Conservation (phyloP, 768 basidiomycete species). For the Zangia roseola region DNA sequence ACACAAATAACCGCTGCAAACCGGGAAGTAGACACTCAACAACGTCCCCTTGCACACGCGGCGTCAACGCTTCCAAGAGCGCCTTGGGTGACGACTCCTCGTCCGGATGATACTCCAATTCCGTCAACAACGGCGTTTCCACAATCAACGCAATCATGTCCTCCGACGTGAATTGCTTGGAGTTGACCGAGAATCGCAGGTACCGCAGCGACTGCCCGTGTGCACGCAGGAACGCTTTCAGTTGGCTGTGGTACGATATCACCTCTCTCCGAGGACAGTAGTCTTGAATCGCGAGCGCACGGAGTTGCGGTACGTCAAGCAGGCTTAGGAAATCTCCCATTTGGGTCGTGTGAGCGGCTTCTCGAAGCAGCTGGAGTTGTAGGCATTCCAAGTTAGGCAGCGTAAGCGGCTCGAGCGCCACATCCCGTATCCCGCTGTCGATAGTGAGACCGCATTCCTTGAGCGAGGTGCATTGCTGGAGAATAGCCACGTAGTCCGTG, state of each 20-base stretch:
- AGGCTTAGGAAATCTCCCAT: conserved; percentile 13
- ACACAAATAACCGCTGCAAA: conserved; percentile 19
- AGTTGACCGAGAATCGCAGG: conserved; percentile 18
- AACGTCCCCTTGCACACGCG: conserved; percentile 5
- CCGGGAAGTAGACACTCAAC: conserved; percentile 17
- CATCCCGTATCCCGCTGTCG: conserved; percentile 7
- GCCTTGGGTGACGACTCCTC: conserved; percentile 18
- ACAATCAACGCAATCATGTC: conserved; percentile 16
- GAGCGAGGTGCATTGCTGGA: conserved; percentile 22
- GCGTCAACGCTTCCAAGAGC: conserved; percentile 24
- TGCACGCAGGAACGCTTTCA: conserved; percentile 16
- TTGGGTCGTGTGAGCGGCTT: conserved; percentile 18
- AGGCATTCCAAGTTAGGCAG: conserved; percentile 20
- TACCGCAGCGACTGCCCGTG: conserved; percentile 12
- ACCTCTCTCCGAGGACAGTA: conserved; percentile 11
- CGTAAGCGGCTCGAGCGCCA: conserved; percentile 9
- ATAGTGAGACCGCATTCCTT: conserved; percentile 20
- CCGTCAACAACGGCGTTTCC: conserved; percentile 18
- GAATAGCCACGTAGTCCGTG: conserved; percentile 17
- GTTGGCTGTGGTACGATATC: conserved; percentile 10
- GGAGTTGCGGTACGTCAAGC: conserved; percentile 18
- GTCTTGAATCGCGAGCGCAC: conserved; percentile 18
- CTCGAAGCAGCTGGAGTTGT: conserved; percentile 15
- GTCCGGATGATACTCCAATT: conserved; percentile 25
- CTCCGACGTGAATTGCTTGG: conserved; percentile 15